Conservation (phyloP, 192 early-diverging fungal genomes). For the Coemansia sp. region DNA sequence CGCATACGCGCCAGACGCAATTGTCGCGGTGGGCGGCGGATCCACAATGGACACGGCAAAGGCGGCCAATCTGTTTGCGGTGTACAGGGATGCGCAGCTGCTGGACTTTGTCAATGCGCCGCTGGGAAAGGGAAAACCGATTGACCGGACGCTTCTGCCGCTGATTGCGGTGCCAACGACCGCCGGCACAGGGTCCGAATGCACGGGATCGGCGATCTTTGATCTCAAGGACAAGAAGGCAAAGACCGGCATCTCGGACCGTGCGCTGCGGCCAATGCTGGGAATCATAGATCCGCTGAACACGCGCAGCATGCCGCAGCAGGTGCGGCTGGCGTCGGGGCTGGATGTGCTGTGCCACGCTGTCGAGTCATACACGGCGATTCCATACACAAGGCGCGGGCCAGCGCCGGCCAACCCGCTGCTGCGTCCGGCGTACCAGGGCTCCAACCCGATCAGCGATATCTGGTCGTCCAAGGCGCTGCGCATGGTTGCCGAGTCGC, state of each 20-base stretch:
- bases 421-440: constrained; percentile 86
- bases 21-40: constrained; percentile 89
- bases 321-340: constrained; percentile 82
- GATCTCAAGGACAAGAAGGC: constrained; percentile 78
- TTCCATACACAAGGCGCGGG: constrained; percentile 77
- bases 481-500: constrained; percentile 75
- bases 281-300: constrained; percentile 89
- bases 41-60: constrained; percentile 91
- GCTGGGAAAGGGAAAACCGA: constrained; percentile 80
- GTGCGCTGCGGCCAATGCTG: constrained; percentile 79
- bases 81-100: constrained; percentile 79
- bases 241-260: constrained; percentile 89
- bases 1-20: constrained; percentile 72
- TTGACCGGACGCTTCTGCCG: constrained; percentile 72
- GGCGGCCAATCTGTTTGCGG: constrained; percentile 84
- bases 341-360: constrained; percentile 91
- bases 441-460: constrained; percentile 89
- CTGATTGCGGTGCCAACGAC: constrained; percentile 75
- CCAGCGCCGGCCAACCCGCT: constrained; percentile 80
- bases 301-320: constrained; percentile 80
- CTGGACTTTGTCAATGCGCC: constrained; percentile 93
- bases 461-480: constrained; percentile 83
- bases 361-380: constrained; percentile 87
- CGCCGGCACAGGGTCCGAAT: constrained; percentile 82
- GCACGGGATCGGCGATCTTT: constrained; percentile 92